Base-by-base conservation (phyloP, 805 yeast species). In the Starmerella floris region DNA sequence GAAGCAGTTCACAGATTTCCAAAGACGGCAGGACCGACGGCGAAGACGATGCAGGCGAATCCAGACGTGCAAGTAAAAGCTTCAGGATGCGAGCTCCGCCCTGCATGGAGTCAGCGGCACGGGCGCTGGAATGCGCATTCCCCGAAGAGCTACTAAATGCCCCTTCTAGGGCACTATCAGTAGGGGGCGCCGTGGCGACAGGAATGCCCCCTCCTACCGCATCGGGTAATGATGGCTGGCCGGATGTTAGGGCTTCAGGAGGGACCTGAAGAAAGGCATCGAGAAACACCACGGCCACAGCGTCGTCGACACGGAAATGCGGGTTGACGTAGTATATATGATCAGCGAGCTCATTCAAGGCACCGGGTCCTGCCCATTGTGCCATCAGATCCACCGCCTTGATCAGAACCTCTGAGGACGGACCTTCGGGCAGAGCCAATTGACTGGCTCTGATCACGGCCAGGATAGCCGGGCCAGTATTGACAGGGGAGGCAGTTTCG, bases 1-100 rank as follows among this genome's bases (percentile, higher is more conserved):
- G 47, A 20, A 56, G 37, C 13, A 58, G 56, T 43, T 58, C 62
- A 15, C 51, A 45, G 22, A 41, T 47, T 33, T 54, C 60, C 5
- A 56, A 46, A 6, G 42, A 21, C 8, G 52, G 34, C 31, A 5
- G 8, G n/a, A 8, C 5, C 40, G 23, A 43, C 45, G 2, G 17
- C 10, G 26, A 42, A n/a, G n/a, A n/a, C n/a, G n/a, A n/a, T n/a
- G n/a, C n/a, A n/a, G n/a, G n/a, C 30, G 22, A 33, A 31, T 20
- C 37, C 27, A 22, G 20, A 4, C 9, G 6, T 4, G 46, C 42
- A 16, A 45, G 16, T 16, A 47, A 43, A 17, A 35, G 22, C 25
- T 35, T 37, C 23, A 56, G 44, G 5, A 49, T 40, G n/a, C 48
- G 43, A 6, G 37, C 38, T 4, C 56, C 50, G 13, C 42, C 44